These are phyloP conservation scores for Rhodotorula taiwanensis DNA, from an alignment of 768 basidiomycete genomes.

Conservation along the genomic window DNA sequence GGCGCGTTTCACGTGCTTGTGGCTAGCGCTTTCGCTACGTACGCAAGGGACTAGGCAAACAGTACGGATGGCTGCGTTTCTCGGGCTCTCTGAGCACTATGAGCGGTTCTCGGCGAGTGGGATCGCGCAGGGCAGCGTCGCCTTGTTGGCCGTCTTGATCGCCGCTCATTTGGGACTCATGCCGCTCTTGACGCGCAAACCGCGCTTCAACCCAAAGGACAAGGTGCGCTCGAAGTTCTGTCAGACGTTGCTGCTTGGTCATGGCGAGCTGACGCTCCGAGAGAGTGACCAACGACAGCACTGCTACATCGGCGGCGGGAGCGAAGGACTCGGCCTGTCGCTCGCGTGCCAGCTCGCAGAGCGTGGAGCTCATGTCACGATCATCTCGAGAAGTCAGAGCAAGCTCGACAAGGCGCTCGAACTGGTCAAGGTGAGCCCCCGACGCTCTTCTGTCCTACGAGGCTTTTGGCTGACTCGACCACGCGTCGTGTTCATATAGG, in stretches of 20 bases:
- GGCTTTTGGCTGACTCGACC: background rate
- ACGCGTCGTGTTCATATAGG: constrained; percentile 44
- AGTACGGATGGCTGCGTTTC: too few relatives aligned
- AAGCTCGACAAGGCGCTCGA: constrained; percentile 58
- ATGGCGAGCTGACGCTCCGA: too few relatives aligned
- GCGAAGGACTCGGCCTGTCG: constrained; percentile 68
- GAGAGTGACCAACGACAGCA: too few relatives aligned
- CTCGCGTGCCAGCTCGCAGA: constrained; percentile 61
- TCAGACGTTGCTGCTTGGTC: too few relatives aligned
- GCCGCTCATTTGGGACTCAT: constrained; percentile 35
- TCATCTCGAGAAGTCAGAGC: constrained; percentile 68
- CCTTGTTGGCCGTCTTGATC: constrained; percentile 41
- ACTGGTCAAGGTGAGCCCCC: constrained; percentile 57
- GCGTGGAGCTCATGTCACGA: constrained; percentile 73
- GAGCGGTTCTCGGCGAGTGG: too few relatives aligned
- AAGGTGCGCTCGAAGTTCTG: constrained; percentile 46
- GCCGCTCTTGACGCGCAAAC: constrained; percentile 14
- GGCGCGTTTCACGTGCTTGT: too few relatives aligned
- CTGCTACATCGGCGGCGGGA: constrained; percentile 77
- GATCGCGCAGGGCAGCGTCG: constrained; percentile 26
- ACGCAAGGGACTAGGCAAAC: too few relatives aligned
- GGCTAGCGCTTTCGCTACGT: too few relatives aligned
- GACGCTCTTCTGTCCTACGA: background rate
- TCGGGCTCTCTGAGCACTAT: too few relatives aligned
- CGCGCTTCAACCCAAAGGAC: constrained; percentile 53